Percentiles rank a stretch among this genome's conserved stretches.
Evolutionary conservation across 257 asterid genomes (phyloP).

Genomic region (Solanum virginianum): DNA sequence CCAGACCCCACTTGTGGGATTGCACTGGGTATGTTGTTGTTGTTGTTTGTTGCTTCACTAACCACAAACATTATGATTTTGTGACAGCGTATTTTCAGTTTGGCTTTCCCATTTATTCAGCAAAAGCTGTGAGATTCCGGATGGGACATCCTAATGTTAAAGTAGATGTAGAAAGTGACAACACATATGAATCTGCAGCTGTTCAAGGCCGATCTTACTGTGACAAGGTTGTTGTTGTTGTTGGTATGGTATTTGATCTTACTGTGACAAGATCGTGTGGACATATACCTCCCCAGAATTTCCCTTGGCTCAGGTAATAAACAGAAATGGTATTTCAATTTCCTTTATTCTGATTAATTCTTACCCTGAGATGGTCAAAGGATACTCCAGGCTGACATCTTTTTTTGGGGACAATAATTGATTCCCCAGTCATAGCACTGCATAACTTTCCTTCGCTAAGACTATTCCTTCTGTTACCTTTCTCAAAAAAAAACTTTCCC

Average conservation of each 20-base stretch:
- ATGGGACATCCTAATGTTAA: constrained; percentile 40
- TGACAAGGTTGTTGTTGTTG: too few species aligned
- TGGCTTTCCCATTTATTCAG: constrained; percentile 68
- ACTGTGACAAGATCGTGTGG: constrained; percentile 41
- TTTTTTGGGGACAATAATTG: neutral
- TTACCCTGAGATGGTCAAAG: neutral
- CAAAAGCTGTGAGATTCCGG: constrained; percentile 55
- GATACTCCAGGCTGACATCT: neutral
- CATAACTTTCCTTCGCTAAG: neutral
- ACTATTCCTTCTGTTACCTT: neutral
- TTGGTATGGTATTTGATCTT: too few species aligned
- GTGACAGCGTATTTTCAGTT: constrained; percentile 63
- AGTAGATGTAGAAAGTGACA: constrained; percentile 12
- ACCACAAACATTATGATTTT: constrained; percentile 3
- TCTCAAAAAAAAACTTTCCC: neutral
- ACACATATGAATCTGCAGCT: constrained; percentile 7
- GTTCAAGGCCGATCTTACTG: constrained; percentile 12
- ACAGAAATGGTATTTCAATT: neutral
- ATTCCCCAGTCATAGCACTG: neutral
- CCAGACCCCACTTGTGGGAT: too few species aligned
- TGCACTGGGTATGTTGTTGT: too few species aligned
- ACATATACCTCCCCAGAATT: constrained; percentile 57
- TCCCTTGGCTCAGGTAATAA: constrained; percentile 58
- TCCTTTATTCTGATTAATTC: neutral
- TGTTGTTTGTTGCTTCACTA: constrained; percentile 8